Evolutionary conservation across 768 basidiomycete genomes (phyloP), one percentile per base, ranked within the genome.

Genomic region (Tubosaeta sp.): DNA sequence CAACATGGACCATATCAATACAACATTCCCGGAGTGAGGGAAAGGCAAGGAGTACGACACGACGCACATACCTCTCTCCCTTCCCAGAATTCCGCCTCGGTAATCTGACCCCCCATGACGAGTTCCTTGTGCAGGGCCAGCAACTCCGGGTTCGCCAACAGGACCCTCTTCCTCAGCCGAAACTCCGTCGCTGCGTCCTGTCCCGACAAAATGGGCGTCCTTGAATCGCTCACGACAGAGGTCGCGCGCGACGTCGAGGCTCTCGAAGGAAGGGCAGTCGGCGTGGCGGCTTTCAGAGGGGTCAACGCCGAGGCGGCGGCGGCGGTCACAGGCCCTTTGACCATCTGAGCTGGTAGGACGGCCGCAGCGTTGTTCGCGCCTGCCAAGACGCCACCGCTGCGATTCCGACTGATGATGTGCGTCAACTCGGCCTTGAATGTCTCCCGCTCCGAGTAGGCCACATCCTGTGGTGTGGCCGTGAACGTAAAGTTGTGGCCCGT

Each of bases 61-160:
- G 14, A 10, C 11, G 10, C 26, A 43, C 61, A 48, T 65, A 97
- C 92, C 80, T 97, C 89, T 64, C 97, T 78, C 31, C 93, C 92
- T 55, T 94, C 93, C 97, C 97, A 98, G 68, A 98, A 99, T 59
- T 99, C 97, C 0, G 83, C 80, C 69, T 98, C 95, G 1, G 86
- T 87, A 29, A 99, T 88, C 57, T 90, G 86, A 10, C 86, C 84
- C 27, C 76, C 76, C 69, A 91, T 82, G 43, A 98, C 97, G 54
- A 98, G 81, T 45, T 95, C 91, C 35, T 84, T 83, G 68, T 98
- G 95, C 41, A 99, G 74, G 11, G 81, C 68, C 17, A 84, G 85
- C 50, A 97, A 76, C 52, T 91, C 90, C 1, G 87, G 81, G 56
- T 86, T 85, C 65, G 81, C 81, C 62, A 90, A 65, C 25, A 97